phyloP scores from a whole-genome alignment of 163 green algal genomes.

The Volvox carteri region DNA sequence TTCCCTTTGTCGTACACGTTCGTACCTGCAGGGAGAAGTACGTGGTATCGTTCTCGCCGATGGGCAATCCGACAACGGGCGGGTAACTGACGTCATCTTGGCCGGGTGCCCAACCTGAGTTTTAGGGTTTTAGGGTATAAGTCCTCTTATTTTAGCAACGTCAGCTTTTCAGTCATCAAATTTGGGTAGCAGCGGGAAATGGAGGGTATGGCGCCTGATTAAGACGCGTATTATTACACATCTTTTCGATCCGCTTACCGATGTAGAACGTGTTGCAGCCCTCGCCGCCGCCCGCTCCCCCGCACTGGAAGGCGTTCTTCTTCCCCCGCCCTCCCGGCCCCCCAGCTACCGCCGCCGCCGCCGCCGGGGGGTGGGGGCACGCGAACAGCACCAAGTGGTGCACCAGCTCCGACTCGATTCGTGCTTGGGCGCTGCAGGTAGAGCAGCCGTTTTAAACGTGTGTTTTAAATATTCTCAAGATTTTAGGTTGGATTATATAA shows the following conservation, averaged over 20 bases:
- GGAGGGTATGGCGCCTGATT: too few species aligned
- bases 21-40: slow-evolving; percentile 41
- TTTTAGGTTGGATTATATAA: too few species aligned
- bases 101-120: slow-evolving; percentile 47
- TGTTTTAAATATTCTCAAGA: too few species aligned
- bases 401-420: slow-evolving; percentile 19
- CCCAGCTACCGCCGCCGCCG: background rate
- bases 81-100: background rate
- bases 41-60: slow-evolving; percentile 12
- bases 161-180: too few species aligned
- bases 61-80: slow-evolving; percentile 20
- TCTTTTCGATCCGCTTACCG: slow-evolving; percentile 20
- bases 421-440: background rate
- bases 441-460: too few species aligned
- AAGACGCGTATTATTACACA: too few species aligned
- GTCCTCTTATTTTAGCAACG: too few species aligned
- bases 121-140: too few species aligned
- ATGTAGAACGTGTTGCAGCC: slow-evolving; percentile 44
- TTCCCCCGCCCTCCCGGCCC: too few species aligned
- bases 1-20: background rate
- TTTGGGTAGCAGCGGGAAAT: too few species aligned
- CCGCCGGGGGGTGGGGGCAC: background rate
- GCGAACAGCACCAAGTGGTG: slow-evolving; percentile 59
- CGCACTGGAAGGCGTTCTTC: background rate
- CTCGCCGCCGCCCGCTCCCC: background rate